phyloP scores from a whole-genome alignment of 208 protist genomes.

The Entamoeba histolytica region DNA sequence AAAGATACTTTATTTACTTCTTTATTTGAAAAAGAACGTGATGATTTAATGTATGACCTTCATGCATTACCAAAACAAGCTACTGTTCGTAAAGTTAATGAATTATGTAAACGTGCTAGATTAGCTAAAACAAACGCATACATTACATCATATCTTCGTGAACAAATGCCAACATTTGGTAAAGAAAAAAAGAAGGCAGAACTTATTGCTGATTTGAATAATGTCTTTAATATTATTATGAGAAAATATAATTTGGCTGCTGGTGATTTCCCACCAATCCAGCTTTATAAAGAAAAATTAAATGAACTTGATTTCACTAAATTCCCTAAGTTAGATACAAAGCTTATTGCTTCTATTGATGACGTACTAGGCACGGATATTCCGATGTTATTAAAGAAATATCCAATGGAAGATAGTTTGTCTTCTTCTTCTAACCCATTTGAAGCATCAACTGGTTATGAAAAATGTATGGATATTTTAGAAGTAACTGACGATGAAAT shows the following conservation, averaged over 20 bases:
- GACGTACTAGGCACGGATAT: not conserved
- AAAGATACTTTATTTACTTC: constrained; percentile 42
- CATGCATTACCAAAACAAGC: constrained; percentile 55
- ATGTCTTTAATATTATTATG: not conserved
- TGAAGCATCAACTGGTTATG: not conserved
- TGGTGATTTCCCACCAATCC: not conserved
- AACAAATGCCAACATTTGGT: constrained; percentile 8
- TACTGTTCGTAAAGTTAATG: constrained; percentile 61
- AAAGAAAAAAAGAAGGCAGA: not conserved
- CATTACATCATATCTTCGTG: constrained; percentile 46
- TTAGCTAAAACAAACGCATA: constrained; percentile 55
- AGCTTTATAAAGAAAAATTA: not conserved
- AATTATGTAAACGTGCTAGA: constrained; percentile 55
- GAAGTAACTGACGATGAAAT: not conserved
- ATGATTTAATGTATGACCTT: constrained; percentile 56
- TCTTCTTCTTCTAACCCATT: not conserved
- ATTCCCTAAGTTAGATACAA: not conserved
- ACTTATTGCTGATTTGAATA: not conserved
- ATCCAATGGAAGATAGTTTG: not conserved
- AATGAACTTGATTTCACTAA: not conserved
- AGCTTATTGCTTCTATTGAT: not conserved
- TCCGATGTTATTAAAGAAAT: not conserved
- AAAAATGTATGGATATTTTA: not conserved
- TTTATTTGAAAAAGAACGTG: constrained; percentile 58
- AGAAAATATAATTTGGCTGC: not conserved